These are phyloP conservation scores for Daldinia loculata DNA, from an alignment of 495 filamentous ascomycete genomes.

Conservation along the genomic window DNA sequence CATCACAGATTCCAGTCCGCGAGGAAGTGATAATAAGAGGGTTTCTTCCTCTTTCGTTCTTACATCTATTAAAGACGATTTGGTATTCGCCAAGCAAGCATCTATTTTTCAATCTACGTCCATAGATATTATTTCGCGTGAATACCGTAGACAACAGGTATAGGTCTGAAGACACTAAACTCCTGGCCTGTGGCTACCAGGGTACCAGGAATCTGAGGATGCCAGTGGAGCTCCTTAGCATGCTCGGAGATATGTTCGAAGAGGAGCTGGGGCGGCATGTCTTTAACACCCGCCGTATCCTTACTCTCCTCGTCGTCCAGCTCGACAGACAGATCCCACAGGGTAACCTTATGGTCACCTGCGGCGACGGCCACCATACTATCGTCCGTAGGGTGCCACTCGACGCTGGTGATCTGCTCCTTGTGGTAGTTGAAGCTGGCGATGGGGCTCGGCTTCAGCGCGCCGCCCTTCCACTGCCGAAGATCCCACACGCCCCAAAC, in stretches of 20 bases:
- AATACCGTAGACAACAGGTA: constrained; percentile 53
- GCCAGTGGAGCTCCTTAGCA: constrained; percentile 97
- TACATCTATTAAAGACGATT: not conserved
- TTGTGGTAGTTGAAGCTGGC: constrained; percentile 94
- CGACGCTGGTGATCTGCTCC: constrained; percentile 92
- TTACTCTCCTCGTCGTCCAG: constrained; percentile 94
- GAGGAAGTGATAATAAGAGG: not conserved
- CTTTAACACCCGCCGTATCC: constrained; percentile 84
- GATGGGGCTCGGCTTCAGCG: constrained; percentile 70
- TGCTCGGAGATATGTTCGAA: constrained; percentile 96
- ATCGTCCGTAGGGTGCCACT: constrained; percentile 98
- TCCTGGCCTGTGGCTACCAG: constrained; percentile 88
- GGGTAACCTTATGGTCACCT: constrained; percentile 90
- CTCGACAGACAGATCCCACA: constrained; percentile 98
- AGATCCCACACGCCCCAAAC: constrained; percentile 97
- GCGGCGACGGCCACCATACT: constrained; percentile 91
- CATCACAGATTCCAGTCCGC: not conserved
- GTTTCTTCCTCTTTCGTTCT: not conserved
- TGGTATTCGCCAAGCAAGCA: not conserved
- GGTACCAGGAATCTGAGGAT: constrained; percentile 92
- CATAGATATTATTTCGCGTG: constrained; percentile 36
- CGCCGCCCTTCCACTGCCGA: constrained; percentile 79
- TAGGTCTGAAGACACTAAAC: constrained; percentile 79
- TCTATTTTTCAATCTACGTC: not conserved
- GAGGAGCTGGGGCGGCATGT: constrained; percentile 91